These are phyloP conservation scores for Dactylellina cionopaga DNA, from an alignment of 2,329 filamentous ascomycete genomes.

Conservation along the genomic window DNA sequence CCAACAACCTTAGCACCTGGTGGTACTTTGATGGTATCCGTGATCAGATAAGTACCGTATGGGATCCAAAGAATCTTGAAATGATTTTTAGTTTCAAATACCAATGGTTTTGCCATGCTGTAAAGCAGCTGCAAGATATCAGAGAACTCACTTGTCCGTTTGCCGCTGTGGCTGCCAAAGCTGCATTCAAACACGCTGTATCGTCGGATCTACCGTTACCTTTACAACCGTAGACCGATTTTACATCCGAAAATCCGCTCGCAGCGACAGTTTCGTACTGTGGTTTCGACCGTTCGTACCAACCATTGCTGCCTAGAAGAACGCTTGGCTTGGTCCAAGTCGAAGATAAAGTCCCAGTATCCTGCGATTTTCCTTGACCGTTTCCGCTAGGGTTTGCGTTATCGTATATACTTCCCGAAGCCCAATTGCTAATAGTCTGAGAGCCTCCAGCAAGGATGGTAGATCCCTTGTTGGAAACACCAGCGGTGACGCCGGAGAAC, in stretches of 20 bases:
- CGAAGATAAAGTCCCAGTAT: no score
- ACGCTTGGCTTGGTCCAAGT: background rate
- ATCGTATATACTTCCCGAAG: background rate
- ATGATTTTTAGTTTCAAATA: constrained; percentile 62
- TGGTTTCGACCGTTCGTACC: constrained; percentile 86
- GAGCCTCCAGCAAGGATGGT: constrained; percentile 2
- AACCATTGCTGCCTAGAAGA: constrained; percentile 61
- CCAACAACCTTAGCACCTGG: constrained; percentile 61
- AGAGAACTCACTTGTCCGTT: no score
- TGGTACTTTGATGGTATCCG: constrained; percentile 64
- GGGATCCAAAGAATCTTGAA: constrained; percentile 68
- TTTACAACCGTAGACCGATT: no score
- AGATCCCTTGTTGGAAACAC: background rate
- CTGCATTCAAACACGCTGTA: background rate
- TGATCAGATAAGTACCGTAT: constrained; percentile 68
- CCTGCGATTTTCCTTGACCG: background rate
- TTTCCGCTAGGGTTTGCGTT: background rate
- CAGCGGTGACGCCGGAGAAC: background rate
- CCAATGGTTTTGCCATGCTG: no score
- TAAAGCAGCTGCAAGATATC: no score
- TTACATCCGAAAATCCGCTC: constrained; percentile 81
- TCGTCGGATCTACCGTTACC: background rate
- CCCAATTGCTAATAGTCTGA: background rate
- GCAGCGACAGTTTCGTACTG: constrained; percentile 77
- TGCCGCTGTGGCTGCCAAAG: constrained; percentile 56